Percentiles rank a stretch among this genome's conserved stretches.
These are phyloP conservation scores for Fusarium bactridioides DNA, from an alignment of 2,329 filamentous ascomycete species.

Conservation along the genomic window DNA sequence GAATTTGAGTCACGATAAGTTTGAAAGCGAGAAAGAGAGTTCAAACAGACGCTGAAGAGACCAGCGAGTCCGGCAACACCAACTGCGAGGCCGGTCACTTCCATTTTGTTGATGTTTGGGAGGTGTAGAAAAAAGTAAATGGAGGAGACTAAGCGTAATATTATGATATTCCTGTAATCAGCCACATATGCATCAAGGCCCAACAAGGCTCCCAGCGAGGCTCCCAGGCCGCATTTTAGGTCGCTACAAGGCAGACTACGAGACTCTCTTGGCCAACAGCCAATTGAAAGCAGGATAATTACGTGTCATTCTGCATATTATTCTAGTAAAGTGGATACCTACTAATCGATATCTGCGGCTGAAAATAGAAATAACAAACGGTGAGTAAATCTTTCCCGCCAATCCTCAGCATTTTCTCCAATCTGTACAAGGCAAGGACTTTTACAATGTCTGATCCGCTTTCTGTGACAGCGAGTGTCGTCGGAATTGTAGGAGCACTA, in stretches of 20 bases:
- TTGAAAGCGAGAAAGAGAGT: conserved; percentile 24
- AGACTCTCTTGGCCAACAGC: background rate
- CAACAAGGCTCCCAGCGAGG: background rate
- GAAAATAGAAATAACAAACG: background rate
- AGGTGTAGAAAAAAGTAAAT: rapidly evolving
- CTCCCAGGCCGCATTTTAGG: background rate
- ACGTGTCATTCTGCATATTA: background rate
- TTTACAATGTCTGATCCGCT: background rate
- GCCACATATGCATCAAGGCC: background rate
- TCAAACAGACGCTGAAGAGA: conserved; percentile 33
- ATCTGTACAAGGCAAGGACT: rapidly evolving
- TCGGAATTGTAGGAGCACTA: rapidly evolving
- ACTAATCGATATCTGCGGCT: background rate
- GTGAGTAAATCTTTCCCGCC: rapidly evolving
- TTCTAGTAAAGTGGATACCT: background rate
- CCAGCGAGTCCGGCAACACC: conserved; percentile 12
- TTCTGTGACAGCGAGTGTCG: background rate
- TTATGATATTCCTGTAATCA: background rate
- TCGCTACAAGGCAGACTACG: background rate
- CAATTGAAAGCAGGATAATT: background rate
- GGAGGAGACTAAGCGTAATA: rapidly evolving
- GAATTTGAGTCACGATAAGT: conserved; percentile 11
- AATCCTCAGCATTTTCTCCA: rapidly evolving
- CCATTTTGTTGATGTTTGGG: background rate
- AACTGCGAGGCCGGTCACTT: background rate